Evolutionary conservation across 345 rosid species (phyloP).

Genomic region (Eucalyptus cladocalyx): DNA sequence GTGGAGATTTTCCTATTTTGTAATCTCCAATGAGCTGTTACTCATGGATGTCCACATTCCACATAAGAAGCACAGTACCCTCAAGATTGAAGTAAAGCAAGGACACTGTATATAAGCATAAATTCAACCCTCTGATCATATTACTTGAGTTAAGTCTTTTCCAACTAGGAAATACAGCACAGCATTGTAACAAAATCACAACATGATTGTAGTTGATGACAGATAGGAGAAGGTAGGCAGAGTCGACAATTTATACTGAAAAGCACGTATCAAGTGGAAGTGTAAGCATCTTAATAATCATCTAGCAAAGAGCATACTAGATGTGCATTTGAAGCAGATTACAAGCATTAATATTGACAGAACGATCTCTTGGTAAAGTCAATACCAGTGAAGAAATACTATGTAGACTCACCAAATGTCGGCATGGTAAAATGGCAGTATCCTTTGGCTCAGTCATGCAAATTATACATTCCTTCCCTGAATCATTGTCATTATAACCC

Average conservation of each 20-base stretch:
- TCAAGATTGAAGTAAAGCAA: not conserved
- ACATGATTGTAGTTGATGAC: not conserved
- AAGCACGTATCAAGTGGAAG: not conserved
- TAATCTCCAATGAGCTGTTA: not conserved
- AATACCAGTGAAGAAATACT: not conserved
- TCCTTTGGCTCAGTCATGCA: constrained; percentile 37
- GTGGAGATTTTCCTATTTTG: not conserved
- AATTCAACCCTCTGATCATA: not conserved
- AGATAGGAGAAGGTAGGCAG: not conserved
- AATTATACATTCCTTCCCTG: constrained; percentile 32
- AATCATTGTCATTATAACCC: constrained; percentile 9
- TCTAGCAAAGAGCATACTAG: not conserved
- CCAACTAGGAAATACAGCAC: not conserved
- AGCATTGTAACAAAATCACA: not conserved
- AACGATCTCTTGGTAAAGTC: not conserved
- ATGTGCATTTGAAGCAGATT: not conserved
- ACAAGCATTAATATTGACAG: not conserved
- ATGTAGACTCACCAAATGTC: constrained; percentile 29
- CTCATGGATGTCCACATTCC: not conserved
- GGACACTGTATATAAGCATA: not conserved
- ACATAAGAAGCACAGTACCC: not conserved
- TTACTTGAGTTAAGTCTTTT: not conserved
- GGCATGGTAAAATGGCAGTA: constrained; percentile 31
- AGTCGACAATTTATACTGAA: not conserved
- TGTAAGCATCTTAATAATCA: not conserved